A percentile compares a stretch with the other conserved stretches of the same genome.
phyloP scores from a whole-genome alignment of 495 filamentous ascomycete species.

The Tuber indicum region DNA sequence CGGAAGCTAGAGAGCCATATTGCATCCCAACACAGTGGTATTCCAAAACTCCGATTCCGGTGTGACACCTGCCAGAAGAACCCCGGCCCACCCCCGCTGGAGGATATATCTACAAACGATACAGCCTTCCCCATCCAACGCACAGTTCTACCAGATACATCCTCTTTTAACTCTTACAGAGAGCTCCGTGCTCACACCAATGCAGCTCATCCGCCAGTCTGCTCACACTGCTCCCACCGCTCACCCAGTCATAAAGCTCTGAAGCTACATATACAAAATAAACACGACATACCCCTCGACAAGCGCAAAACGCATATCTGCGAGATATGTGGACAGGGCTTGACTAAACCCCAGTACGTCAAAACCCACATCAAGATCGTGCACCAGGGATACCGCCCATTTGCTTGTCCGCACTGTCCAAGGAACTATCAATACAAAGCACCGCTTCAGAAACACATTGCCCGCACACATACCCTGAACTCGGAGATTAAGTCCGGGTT shows the following conservation, averaged over 20 bases:
- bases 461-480: conserved; percentile 12
- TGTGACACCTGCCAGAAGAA: conserved; percentile 41
- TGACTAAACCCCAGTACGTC: conserved; percentile 72
- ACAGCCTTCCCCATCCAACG: neutral
- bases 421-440: conserved; percentile 36
- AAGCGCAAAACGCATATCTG: conserved; percentile 60
- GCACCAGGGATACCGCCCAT: conserved; percentile 54
- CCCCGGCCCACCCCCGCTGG: conserved; percentile 8
- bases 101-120: neutral
- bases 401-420: conserved; percentile 31
- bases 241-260: conserved; percentile 45
- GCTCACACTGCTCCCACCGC: conserved; percentile 54
- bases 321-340: conserved; percentile 54
- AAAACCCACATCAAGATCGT: conserved; percentile 67
- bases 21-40: conserved; percentile 51
- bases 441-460: conserved; percentile 24
- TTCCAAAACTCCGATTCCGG: conserved; percentile 61
- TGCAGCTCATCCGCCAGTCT: conserved; percentile 64
- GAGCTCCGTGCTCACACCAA: conserved; percentile 66
- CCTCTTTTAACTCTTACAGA: conserved; percentile 64
- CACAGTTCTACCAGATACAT: conserved; percentile 25
- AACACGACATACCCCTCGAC: conserved; percentile 58
- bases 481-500: neutral
- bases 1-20: conserved; percentile 64
- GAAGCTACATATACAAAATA: conserved; percentile 61